A percentile compares a stretch with the other conserved stretches of the same genome.
Conservation (phyloP, 2,329 filamentous ascomycete genomes). For the Diaporthe helianthi region DNA sequence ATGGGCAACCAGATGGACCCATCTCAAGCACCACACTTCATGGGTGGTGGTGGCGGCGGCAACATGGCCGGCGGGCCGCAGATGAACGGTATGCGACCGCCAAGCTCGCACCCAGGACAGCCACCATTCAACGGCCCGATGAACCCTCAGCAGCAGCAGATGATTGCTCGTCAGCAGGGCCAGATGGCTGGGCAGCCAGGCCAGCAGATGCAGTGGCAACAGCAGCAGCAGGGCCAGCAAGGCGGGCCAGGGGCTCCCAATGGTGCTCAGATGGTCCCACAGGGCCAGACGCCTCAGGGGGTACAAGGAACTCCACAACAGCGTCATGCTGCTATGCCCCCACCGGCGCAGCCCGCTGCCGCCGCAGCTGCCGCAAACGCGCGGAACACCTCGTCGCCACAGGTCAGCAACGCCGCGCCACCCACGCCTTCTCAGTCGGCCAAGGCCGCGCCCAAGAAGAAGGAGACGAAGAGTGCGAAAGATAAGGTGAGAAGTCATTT, state of each 20-base stretch:
- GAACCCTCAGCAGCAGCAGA: constrained; percentile 67
- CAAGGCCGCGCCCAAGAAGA: constrained; percentile 81
- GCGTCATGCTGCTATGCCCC: constrained; percentile 65
- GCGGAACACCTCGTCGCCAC: constrained; percentile 67
- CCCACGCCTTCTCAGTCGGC: constrained; percentile 77
- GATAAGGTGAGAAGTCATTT: constrained; percentile 64
- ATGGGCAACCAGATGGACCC: constrained; percentile 70
- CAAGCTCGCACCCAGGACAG: constrained; percentile 69
- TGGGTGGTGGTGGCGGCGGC: constrained; percentile 54
- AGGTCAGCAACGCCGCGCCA: constrained; percentile 70
- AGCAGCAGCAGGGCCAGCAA: constrained; percentile 40
- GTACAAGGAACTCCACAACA: constrained; percentile 77
- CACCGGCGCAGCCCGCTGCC: constrained; percentile 65
- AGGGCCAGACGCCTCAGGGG: constrained; percentile 56
- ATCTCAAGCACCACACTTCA: constrained; percentile 65
- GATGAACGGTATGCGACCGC: constrained; percentile 74
- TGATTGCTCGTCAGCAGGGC: constrained; percentile 58
- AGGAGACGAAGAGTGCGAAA: constrained; percentile 70
- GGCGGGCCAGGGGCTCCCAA: constrained; percentile 46
- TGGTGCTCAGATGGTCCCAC: constrained; percentile 51
- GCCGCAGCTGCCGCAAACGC: constrained; percentile 53
- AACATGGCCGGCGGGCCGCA: constrained; percentile 61
- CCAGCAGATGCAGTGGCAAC: constrained; percentile 57
- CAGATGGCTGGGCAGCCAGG: constrained; percentile 45
- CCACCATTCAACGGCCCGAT: constrained; percentile 62